phyloP scores from a whole-genome alignment of 2,329 filamentous ascomycete species.

The Talaromyces rugulosus region DNA sequence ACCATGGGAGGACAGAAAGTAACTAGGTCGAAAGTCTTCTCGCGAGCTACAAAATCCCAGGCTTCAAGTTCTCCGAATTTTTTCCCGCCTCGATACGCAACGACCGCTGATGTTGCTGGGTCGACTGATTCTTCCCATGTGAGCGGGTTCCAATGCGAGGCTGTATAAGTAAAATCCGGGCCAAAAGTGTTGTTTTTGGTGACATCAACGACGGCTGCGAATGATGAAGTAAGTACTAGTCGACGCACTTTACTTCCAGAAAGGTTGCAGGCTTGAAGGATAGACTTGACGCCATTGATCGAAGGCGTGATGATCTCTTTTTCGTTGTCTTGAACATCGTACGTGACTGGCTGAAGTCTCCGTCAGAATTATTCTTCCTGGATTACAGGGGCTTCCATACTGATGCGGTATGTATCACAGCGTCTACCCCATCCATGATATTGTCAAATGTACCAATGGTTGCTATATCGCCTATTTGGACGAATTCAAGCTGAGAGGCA shows the following conservation, averaged over 20 bases:
- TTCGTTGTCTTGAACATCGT: conserved; percentile 10
- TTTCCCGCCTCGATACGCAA: conserved; percentile 13
- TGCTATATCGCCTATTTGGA: conserved; percentile 10
- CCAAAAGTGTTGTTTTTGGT: neutral
- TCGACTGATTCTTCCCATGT: conserved; percentile 10
- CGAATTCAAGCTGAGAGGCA: conserved; percentile 7
- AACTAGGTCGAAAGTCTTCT: conserved; percentile 42
- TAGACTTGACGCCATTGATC: conserved; percentile 10
- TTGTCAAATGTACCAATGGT: conserved; percentile 3
- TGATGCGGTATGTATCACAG: conserved; percentile 11
- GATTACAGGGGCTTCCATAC: neutral
- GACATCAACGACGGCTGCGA: conserved; percentile 10
- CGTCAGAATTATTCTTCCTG: neutral
- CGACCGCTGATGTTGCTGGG: neutral
- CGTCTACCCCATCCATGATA: conserved; percentile 9
- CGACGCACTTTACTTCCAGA: conserved; percentile 4
- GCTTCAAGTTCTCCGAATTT: conserved; percentile 18
- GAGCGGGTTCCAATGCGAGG: conserved; percentile 12
- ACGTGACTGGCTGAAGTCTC: conserved; percentile 4
- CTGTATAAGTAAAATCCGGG: conserved; percentile 12
- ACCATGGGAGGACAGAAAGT: conserved; percentile 45
- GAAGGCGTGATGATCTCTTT: conserved; percentile 13
- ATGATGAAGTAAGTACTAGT: conserved; percentile 12
- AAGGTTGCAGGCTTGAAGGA: conserved; percentile 7
- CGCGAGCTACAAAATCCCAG: conserved; percentile 31